These are phyloP conservation scores for Chalciporus pseudorubinellus DNA, from an alignment of 768 basidiomycete genomes.

Conservation along the genomic window DNA sequence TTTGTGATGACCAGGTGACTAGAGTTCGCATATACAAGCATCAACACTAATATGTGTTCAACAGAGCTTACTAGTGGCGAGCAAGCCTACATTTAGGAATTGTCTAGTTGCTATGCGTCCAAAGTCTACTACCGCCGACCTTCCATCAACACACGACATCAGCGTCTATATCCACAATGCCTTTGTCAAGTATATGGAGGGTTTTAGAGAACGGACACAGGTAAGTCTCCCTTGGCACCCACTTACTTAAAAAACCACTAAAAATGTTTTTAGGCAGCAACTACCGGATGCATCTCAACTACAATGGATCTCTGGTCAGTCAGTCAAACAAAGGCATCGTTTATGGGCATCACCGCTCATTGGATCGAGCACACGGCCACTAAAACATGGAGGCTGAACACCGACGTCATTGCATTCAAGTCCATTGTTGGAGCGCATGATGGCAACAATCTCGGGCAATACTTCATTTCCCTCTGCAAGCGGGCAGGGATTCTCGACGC, in stretches of 20 bases:
- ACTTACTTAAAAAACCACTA: too few relatives aligned
- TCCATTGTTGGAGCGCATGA: constrained; percentile 21
- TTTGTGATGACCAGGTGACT: constrained; percentile 14
- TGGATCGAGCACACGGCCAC: constrained; percentile 15
- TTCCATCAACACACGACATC: constrained; percentile 18
- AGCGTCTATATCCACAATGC: constrained; percentile 17
- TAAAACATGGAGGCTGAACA: constrained; percentile 19
- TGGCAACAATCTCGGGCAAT: constrained; percentile 28
- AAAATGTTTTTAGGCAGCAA: not conserved
- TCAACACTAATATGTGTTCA: too few relatives aligned
- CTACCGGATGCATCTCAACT: constrained; percentile 9
- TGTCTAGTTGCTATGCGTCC: constrained; percentile 19
- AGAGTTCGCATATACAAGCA: too few relatives aligned
- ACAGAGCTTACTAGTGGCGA: not conserved
- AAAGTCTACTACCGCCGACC: not conserved
- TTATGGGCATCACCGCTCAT: constrained; percentile 18
- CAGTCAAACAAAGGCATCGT: constrained; percentile 21
- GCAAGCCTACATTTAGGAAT: constrained; percentile 16
- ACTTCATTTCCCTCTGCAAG: constrained; percentile 26
- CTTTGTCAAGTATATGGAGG: constrained; percentile 8
- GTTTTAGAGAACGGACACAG: constrained; percentile 1
- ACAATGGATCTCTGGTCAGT: constrained; percentile 18
- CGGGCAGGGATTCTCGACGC: constrained; percentile 16
- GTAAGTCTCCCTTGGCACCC: constrained; percentile 2
- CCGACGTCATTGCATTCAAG: constrained; percentile 25